Evolutionary conservation across 1,139 yeast species (phyloP).

Genomic region (Nakaseomyces sp.): DNA sequence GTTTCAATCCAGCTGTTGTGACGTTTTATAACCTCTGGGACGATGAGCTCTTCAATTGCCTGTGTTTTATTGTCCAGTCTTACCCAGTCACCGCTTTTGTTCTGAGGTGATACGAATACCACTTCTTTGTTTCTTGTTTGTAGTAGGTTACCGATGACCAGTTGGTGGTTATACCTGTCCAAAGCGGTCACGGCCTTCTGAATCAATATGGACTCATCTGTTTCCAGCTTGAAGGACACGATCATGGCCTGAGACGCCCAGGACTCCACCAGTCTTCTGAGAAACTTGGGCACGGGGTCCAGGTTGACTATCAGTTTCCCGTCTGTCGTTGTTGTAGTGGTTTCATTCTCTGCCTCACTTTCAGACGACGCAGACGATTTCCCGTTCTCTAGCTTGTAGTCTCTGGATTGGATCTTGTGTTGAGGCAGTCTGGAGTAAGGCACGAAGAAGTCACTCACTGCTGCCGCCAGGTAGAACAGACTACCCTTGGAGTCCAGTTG

Average conservation of each 20-base stretch:
- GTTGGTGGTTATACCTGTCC: slow-evolving; percentile 77
- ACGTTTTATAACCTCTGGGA: slow-evolving; percentile 59
- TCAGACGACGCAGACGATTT: neutral
- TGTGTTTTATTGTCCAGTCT: slow-evolving; percentile 34
- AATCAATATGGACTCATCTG: slow-evolving; percentile 63
- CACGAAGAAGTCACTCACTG: slow-evolving; percentile 90
- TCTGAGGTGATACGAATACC: slow-evolving; percentile 62
- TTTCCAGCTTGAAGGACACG: slow-evolving; percentile 88
- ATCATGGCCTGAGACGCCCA: slow-evolving; percentile 98
- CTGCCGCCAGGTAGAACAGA: slow-evolving; percentile 87
- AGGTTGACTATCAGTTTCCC: slow-evolving; percentile 74
- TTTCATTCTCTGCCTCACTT: slow-evolving; percentile 8
- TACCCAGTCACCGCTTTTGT: slow-evolving; percentile 40
- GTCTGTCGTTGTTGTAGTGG: slow-evolving; percentile 26
- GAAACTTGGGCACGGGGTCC: slow-evolving; percentile 93
- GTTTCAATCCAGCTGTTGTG: slow-evolving; percentile 54
- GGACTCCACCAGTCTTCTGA: slow-evolving; percentile 74
- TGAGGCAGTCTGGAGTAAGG: slow-evolving; percentile 81
- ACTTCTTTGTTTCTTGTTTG: slow-evolving; percentile 86
- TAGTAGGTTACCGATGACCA: slow-evolving; percentile 88
- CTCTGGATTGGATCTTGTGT: slow-evolving; percentile 86
- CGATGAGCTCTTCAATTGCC: slow-evolving; percentile 42
- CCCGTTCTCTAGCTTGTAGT: slow-evolving; percentile 28
- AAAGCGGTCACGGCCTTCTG: slow-evolving; percentile 73
- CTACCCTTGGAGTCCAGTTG: slow-evolving; percentile 51